phyloP scores from a whole-genome alignment of 176 grass and related monocot species.

The Zizania latifolia region DNA sequence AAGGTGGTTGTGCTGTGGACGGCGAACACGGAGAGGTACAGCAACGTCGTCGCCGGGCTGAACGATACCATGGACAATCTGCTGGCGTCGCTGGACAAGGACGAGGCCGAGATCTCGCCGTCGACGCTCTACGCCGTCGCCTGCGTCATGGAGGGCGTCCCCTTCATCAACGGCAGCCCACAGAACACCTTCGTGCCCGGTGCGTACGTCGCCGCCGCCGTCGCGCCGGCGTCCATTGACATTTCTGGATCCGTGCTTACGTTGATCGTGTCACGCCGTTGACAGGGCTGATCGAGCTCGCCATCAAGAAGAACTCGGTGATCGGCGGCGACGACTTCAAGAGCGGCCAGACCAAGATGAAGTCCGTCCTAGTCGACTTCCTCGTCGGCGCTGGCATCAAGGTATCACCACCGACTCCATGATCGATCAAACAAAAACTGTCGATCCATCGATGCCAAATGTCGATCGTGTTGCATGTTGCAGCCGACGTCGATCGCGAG shows the following conservation, averaged over 20 bases:
- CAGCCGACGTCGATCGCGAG: constrained; percentile 86
- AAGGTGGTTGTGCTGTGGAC: constrained; percentile 75
- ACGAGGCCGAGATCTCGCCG: constrained; percentile 65
- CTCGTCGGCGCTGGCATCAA: constrained; percentile 75
- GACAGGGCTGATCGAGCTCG: constrained; percentile 70
- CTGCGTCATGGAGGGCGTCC: constrained; percentile 55
- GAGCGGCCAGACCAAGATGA: constrained; percentile 88
- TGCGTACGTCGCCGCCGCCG: neutral
- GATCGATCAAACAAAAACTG: neutral
- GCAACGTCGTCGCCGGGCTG: constrained; percentile 44
- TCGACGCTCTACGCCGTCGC: constrained; percentile 60
- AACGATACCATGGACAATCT: constrained; percentile 67
- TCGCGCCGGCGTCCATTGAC: too few relatives aligned
- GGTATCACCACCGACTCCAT: constrained; percentile 14
- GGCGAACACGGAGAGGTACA: constrained; percentile 69
- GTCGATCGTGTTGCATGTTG: neutral
- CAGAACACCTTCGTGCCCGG: constrained; percentile 79
- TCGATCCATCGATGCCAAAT: neutral
- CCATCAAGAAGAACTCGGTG: constrained; percentile 56
- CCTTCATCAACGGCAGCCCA: constrained; percentile 70
- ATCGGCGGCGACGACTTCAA: constrained; percentile 88
- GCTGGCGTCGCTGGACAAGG: constrained; percentile 45
- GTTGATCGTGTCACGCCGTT: neutral
- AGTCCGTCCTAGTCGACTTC: constrained; percentile 78
- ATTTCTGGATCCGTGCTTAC: neutral